Evolutionary conservation across 208 protist genomes (phyloP).

Genomic region (Wallacemonas sp.): DNA sequence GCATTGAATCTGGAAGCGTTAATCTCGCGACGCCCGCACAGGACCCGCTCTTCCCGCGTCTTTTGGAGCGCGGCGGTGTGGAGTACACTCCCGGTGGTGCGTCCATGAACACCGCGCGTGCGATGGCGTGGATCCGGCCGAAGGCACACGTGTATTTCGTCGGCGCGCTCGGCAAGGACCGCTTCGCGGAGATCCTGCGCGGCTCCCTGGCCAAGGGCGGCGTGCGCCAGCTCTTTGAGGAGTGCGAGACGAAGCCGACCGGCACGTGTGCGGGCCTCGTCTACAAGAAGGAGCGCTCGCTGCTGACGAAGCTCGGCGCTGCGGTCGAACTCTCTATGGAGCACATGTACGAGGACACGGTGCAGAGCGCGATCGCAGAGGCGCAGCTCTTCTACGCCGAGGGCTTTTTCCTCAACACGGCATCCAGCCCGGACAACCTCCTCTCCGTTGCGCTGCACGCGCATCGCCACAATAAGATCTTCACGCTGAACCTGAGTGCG

Average conservation of each 20-base stretch:
- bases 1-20: conserved; percentile 76
- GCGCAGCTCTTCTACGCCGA: conserved; percentile 84
- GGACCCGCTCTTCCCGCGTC: conserved; percentile 81
- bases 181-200: conserved; percentile 80
- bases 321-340: conserved; percentile 87
- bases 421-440: conserved; percentile 85
- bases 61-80: conserved; percentile 60
- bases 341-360: conserved; percentile 46
- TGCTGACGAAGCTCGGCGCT: conserved; percentile 96
- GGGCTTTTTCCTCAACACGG: conserved; percentile 96
- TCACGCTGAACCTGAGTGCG: conserved; percentile 94
- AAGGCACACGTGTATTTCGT: conserved; percentile 48
- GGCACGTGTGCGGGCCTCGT: conserved; percentile 97
- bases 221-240: conserved; percentile 73
- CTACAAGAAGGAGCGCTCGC: conserved; percentile 85
- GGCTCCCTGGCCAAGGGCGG: conserved; percentile 64
- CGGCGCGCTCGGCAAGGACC: conserved; percentile 94
- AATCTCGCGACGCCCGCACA: conserved; percentile 94
- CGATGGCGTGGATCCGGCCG: conserved; percentile 79
- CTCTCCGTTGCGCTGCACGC: conserved; percentile 80
- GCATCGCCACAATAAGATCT: conserved; percentile 86
- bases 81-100: conserved; percentile 96
- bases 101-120: conserved; percentile 96
- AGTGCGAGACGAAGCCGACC: conserved; percentile 69
- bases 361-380: conserved; percentile 57